Conservation (phyloP, 192 early-diverging fungal genomes). For the Gaertneriomyces semiglobifer region DNA sequence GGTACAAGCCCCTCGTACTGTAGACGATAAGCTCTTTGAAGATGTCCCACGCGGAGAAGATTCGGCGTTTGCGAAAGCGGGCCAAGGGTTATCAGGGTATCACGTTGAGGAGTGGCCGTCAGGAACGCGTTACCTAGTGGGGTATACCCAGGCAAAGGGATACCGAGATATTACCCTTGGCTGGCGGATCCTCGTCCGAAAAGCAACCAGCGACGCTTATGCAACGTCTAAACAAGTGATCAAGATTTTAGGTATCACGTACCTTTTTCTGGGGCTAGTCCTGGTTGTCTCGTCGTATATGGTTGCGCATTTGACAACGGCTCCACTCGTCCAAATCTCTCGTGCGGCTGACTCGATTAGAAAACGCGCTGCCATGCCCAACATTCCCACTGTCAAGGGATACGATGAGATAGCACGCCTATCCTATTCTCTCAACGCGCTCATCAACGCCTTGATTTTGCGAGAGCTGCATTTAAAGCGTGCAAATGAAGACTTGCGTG, state of each 20-base stretch:
- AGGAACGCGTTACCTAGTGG: constrained; percentile 12
- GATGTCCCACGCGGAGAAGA: too few species aligned
- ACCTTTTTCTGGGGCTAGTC: constrained; percentile 17
- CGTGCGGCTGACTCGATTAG: constrained; percentile 26
- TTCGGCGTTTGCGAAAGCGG: background rate
- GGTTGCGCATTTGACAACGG: constrained; percentile 26
- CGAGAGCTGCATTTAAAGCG: constrained; percentile 29
- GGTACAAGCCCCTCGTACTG: too few species aligned
- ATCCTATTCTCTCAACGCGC: constrained; percentile 14
- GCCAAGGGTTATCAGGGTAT: background rate
- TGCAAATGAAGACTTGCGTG: constrained; percentile 20
- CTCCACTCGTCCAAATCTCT: constrained; percentile 21
- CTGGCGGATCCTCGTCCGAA: constrained; percentile 23
- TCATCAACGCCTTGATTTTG: constrained; percentile 19
- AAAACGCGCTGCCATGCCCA: constrained; percentile 21
- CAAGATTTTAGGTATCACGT: constrained; percentile 5
- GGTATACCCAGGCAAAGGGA: constrained; percentile 8
- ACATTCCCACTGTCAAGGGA: constrained; percentile 22
- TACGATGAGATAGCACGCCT: constrained; percentile 28
- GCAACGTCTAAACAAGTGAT: constrained; percentile 12
- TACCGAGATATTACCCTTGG: constrained; percentile 3
- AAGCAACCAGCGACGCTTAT: constrained; percentile 9
- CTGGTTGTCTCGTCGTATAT: constrained; percentile 12
- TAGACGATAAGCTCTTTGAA: too few species aligned
- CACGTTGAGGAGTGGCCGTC: constrained; percentile 18